These are phyloP conservation scores for Terfezia claveryi DNA, from an alignment of 495 filamentous ascomycete genomes.

Conservation along the genomic window DNA sequence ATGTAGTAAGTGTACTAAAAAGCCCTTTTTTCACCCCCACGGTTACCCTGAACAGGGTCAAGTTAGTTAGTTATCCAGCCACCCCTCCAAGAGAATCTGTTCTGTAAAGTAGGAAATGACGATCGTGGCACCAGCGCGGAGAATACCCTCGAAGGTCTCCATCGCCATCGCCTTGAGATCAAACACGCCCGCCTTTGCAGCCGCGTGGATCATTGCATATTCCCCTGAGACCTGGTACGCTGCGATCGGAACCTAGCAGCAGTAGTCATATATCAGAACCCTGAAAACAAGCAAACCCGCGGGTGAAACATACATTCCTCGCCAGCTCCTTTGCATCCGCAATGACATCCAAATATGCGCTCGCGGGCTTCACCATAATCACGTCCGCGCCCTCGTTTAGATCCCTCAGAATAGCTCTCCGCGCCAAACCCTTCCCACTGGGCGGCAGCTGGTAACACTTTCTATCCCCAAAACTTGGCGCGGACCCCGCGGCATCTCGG, in stretches of 20 bases:
- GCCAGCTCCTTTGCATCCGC: slow-evolving; percentile 86
- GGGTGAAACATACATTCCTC: slow-evolving; percentile 28
- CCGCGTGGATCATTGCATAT: slow-evolving; percentile 95
- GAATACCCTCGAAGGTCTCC: slow-evolving; percentile 76
- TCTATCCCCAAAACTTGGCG: slow-evolving; percentile 80
- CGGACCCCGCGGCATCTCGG: slow-evolving; percentile 76
- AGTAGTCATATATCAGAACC: too few relatives aligned
- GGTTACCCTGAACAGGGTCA: too few relatives aligned
- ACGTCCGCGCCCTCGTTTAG: slow-evolving; percentile 87
- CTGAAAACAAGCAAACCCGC: too few relatives aligned
- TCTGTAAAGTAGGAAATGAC: slow-evolving; percentile 87
- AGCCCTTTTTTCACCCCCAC: too few relatives aligned
- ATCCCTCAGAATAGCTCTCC: slow-evolving; percentile 71
- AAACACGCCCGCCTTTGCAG: slow-evolving; percentile 90
- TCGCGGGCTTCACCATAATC: slow-evolving; percentile 96
- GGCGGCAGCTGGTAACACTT: slow-evolving; percentile 92
- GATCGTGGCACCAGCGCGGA: slow-evolving; percentile 80
- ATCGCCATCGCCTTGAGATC: slow-evolving; percentile 89
- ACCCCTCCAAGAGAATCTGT: slow-evolving; percentile 40
- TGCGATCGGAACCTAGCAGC: slow-evolving; percentile 44
- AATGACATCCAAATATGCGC: slow-evolving; percentile 87
- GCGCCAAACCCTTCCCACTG: slow-evolving; percentile 75
- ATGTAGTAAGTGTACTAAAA: too few relatives aligned
- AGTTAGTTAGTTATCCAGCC: slow-evolving; percentile 15
- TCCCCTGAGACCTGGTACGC: slow-evolving; percentile 95